phyloP scores from a whole-genome alignment of 2,329 filamentous ascomycete species.

The Parastagonospora nodorum region DNA sequence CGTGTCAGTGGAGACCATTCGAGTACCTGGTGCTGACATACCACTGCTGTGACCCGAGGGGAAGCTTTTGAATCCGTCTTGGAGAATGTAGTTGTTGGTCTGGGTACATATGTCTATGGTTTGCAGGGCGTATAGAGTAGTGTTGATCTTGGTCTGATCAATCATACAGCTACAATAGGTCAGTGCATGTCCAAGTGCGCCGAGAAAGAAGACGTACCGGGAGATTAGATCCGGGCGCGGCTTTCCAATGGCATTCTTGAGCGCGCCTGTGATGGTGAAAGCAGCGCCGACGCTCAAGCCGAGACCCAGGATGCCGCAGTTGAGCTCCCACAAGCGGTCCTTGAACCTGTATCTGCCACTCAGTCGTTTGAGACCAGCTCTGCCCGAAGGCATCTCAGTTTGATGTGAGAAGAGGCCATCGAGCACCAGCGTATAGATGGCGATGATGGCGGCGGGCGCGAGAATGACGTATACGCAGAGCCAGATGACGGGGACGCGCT shows the following conservation, averaged over 20 bases:
- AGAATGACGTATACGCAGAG: conserved; percentile 57
- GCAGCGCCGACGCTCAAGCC: conserved; percentile 59
- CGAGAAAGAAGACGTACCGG: conserved; percentile 46
- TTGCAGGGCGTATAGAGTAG: conserved; percentile 11
- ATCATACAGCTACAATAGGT: conserved; percentile 27
- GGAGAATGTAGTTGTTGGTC: conserved; percentile 55
- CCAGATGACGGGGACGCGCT: conserved; percentile 58
- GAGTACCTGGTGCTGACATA: conserved; percentile 34
- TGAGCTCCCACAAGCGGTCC: conserved; percentile 65
- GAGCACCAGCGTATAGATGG: conserved; percentile 61
- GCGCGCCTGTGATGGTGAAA: conserved; percentile 61
- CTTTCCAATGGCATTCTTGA: conserved; percentile 65
- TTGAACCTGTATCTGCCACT: conserved; percentile 57
- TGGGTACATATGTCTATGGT: conserved; percentile 56
- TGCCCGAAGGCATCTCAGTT: conserved; percentile 31
- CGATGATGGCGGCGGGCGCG: conserved; percentile 58
- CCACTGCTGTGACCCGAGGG: conserved; percentile 63
- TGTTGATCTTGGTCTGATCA: conserved; percentile 9
- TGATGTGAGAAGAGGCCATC: conserved; percentile 64
- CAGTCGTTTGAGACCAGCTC: conserved; percentile 39
- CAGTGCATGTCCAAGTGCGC: conserved; percentile 1
- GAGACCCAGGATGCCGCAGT: conserved; percentile 64
- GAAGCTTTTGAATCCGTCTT: conserved; percentile 65
- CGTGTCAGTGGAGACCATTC: conserved; percentile 16
- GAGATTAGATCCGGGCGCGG: conserved; percentile 64